phyloP scores from a whole-genome alignment of 805 yeast species.

The Komagataella pastoris region DNA sequence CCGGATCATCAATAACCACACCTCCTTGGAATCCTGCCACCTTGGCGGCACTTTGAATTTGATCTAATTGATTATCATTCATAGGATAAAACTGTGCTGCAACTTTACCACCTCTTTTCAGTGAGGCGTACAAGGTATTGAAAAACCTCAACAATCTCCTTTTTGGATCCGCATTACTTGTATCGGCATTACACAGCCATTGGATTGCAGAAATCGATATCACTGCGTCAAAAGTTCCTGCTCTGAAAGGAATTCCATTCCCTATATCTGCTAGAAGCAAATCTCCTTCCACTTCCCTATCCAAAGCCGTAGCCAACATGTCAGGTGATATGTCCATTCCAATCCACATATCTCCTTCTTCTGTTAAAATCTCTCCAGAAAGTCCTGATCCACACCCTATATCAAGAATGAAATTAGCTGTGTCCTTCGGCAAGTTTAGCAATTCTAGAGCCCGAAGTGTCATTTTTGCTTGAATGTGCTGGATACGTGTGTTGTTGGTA shows the following conservation, averaged over 20 bases:
- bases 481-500: conserved; percentile 90
- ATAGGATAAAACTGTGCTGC: conserved; percentile 95
- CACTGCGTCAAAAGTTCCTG: conserved; percentile 95
- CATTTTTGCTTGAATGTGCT: conserved; percentile 97
- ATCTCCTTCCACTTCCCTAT: conserved; percentile 90
- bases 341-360: conserved; percentile 89
- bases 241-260: conserved; percentile 83
- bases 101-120: conserved; percentile 91
- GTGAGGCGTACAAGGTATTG: conserved; percentile 73
- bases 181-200: conserved; percentile 96
- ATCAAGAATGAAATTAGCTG: conserved; percentile 65
- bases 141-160: conserved; percentile 71
- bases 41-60: conserved; percentile 74
- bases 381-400: conserved; percentile 97
- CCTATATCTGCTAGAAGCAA: conserved; percentile 89
- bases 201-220: conserved; percentile 91
- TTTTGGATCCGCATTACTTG: conserved; percentile 70
- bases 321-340: conserved; percentile 96
- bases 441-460: conserved; percentile 86
- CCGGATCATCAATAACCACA: conserved; percentile 85
- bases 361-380: conserved; percentile 85
- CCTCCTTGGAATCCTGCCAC: conserved; percentile 96
- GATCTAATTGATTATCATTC: conserved; percentile 73
- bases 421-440: conserved; percentile 53
- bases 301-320: conserved; percentile 91